Conservation (phyloP, 1,284 basidiomycete species). For the Melampsora americana region DNA sequence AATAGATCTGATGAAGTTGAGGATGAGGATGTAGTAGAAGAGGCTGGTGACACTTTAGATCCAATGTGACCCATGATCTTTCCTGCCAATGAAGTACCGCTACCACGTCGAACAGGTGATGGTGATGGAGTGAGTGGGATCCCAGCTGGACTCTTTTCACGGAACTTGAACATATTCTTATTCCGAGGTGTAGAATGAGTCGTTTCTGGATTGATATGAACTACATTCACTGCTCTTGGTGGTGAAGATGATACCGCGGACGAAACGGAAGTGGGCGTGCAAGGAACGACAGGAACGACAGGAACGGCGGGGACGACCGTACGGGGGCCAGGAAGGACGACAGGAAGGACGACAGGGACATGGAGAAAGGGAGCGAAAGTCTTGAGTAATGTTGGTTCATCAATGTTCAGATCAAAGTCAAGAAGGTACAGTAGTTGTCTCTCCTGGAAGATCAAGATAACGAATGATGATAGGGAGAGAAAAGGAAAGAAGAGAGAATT, state of each 20-base stretch:
- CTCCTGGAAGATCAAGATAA: constrained; percentile 19
- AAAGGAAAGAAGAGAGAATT: constrained; percentile 64
- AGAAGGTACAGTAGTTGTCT: constrained; percentile 69
- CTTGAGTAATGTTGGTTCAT: constrained; percentile 68
- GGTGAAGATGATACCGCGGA: constrained; percentile 1
- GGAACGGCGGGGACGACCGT: too few relatives aligned
- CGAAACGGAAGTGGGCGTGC: neutral
- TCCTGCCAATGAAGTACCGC: constrained; percentile 4
- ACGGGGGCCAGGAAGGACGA: too few relatives aligned
- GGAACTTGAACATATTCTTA: constrained; percentile 27
- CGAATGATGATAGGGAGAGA: neutral
- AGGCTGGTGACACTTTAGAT: constrained; percentile 28
- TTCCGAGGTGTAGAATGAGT: constrained; percentile 30
- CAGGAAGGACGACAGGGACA: neutral
- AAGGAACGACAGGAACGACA: neutral
- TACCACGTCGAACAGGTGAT: constrained; percentile 20
- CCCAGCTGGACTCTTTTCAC: constrained; percentile 8
- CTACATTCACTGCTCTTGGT: constrained; percentile 5
- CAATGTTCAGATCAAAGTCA: constrained; percentile 82
- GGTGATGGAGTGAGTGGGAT: constrained; percentile 31
- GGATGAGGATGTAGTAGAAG: constrained; percentile 19
- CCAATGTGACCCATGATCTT: constrained; percentile 21
- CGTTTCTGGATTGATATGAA: constrained; percentile 8
- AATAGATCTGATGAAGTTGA: constrained; percentile 6
- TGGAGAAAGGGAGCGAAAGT: constrained; percentile 48